Base-by-base conservation (phyloP, 2,329 filamentous ascomycete species). In the Talaromyces piceae region DNA sequence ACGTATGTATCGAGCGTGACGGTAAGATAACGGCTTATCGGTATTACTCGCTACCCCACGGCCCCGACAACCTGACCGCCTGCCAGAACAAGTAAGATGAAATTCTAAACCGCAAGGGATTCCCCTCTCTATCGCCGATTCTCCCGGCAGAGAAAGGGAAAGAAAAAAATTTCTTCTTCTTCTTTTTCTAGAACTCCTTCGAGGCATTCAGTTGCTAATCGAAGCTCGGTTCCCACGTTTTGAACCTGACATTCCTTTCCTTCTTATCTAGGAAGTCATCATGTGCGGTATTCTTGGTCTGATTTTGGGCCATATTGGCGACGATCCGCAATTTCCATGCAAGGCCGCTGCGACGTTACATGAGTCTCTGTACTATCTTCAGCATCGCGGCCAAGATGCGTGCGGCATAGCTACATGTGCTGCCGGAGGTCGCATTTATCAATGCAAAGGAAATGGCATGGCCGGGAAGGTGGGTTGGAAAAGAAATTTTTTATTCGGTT, bases 401-500 rank as follows among this genome's bases (percentile, higher is more conserved):
- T 87, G 84, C 50, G 90, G 90, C 57, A 91, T 95, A 59, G 82
- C 89, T 46, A 87, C 75, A 61, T 89, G 77, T 77, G 84, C 79
- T 59, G 78, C 74, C 12, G 87, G 87, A 30, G 90, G 91, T 55
- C 80, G 88, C 41, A 85, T 95, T 59, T 91, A 86, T 67, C 88
- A 94, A 66, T 86, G 87, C 75, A 96, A 96, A 73, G 89, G 89
- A 58, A 89, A 90, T 64, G 91, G 90, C 50, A 86, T 95, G 79
- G 90, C 87, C 37, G 81, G 84, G 58, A 87, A 84, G 66, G 89
- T 95, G 59, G 23, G 50, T 28, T 23, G 11, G 11, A 30, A 7
- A 30, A 30, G 28, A 30, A 30, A 7, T 23, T 23, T 23, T 26
- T 39, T 31, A 18, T 31, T n/a, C 23, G 30, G 16, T 25, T 39